Conservation (phyloP, 768 basidiomycete genomes). For the Cyathus striatus region DNA sequence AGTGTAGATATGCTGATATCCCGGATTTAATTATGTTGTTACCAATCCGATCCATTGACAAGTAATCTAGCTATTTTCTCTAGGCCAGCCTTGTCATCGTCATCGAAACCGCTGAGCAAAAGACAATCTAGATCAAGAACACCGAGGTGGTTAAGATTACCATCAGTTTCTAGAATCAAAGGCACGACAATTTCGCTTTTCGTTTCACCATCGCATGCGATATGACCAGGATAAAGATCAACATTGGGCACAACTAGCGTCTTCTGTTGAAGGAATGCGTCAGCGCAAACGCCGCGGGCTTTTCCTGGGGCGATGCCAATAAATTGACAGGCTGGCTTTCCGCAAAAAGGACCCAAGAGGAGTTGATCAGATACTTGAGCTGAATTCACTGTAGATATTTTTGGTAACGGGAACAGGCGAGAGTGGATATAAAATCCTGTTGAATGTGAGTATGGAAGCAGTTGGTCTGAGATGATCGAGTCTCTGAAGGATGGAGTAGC, state of each 20-base stretch:
- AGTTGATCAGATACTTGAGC: constrained; percentile 29
- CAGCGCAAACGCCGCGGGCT: constrained; percentile 81
- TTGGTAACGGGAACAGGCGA: constrained; percentile 51
- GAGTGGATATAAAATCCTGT: constrained; percentile 84
- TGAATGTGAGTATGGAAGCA: not conserved
- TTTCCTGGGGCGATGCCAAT: constrained; percentile 55
- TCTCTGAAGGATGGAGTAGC: constrained; percentile 18
- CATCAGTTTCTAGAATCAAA: constrained; percentile 37
- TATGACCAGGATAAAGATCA: constrained; percentile 82
- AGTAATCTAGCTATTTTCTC: constrained; percentile 67
- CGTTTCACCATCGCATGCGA: constrained; percentile 89
- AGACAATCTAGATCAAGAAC: constrained; percentile 88
- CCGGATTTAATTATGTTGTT: constrained; percentile 9
- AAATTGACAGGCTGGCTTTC: constrained; percentile 87
- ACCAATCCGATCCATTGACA: constrained; percentile 65
- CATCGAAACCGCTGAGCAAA: constrained; percentile 61
- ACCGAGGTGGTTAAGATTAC: constrained; percentile 35
- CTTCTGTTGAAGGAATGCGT: constrained; percentile 53
- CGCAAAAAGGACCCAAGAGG: constrained; percentile 81
- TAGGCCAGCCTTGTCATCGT: constrained; percentile 73
- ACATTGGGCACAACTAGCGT: constrained; percentile 76
- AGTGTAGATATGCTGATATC: constrained; percentile 5
- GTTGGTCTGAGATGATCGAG: not conserved
- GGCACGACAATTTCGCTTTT: constrained; percentile 90
- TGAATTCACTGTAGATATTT: constrained; percentile 11